Base-by-base conservation (phyloP, 2,329 filamentous ascomycete species). In the Amylocarpus encephaloides region DNA sequence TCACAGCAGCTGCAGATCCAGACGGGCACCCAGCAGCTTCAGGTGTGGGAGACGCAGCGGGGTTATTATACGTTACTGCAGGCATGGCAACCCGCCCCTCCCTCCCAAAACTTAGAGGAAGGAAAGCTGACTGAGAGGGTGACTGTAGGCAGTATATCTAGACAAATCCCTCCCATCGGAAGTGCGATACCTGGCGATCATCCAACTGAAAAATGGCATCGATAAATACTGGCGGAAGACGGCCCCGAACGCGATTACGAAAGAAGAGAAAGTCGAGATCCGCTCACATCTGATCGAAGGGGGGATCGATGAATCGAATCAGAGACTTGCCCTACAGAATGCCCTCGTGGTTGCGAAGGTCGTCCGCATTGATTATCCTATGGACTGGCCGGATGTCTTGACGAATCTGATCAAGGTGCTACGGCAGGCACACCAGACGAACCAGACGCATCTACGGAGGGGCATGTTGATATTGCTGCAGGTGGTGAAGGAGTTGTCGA, bases 161-260 rank as follows among this genome's bases (percentile, higher is more conserved):
- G 87, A 95, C 70, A 82, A 82, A 54, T 81, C 82, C 1, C 73
- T 94, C 1, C 86, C 88, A 1, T 70, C 80, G 51, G 84, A 94
- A 62, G 79, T 92, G 47, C 86, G 93, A 54, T 90, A 95, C 63
- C 82, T 96, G 10, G 87, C 92, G 48, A 82, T 97, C 51, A 95
- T 97, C 59, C 88, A 95, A 66, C 77, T 98, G 48, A 97, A 97
- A 67, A 96, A 97, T 67, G 93, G 91, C 49, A 91, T 97, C 68
- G 92, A 97, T 66, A 90, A 86, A 66, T 89, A 90, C 68, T 98
- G 93, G 93, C 80, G 93, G 64, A 88, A 77, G 65, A 71, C 32
- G 59, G 69, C 50, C 45, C 66, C 26, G 65, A 87, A 86, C 32
- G 82, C 88, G 44, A 79, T 86, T 50, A 82, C 84, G 65, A 78